Evolutionary conservation across 176 grass and related monocot species (phyloP).

Genomic region (Pontederia paniculata): DNA sequence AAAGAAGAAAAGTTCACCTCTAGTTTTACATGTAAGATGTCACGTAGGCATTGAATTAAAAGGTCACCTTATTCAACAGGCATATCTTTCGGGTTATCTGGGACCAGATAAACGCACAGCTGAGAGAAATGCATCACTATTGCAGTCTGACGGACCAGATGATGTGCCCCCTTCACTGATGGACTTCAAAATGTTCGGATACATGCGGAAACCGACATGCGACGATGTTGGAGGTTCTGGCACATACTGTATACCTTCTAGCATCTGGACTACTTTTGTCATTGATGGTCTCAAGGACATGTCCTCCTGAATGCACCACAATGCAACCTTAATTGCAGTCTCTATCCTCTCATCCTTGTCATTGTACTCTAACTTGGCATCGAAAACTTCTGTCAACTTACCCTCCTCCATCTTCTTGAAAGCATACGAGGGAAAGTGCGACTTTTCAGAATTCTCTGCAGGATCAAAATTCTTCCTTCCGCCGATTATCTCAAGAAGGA

Average conservation of each 20-base stretch:
- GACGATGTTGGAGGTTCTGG: slow-evolving; percentile 47
- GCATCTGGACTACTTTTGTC: slow-evolving; percentile 80
- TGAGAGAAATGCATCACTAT: slow-evolving; percentile 76
- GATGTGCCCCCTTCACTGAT: slow-evolving; percentile 72
- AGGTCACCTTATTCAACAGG: no score
- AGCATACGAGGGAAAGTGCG: slow-evolving; percentile 73
- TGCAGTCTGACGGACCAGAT: slow-evolving; percentile 67
- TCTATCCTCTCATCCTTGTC: slow-evolving; percentile 54
- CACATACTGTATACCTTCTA: slow-evolving; percentile 73
- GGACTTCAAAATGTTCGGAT: slow-evolving; percentile 60
- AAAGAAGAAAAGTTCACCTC: neutral
- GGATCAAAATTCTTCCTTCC: slow-evolving; percentile 87
- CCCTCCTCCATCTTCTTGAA: slow-evolving; percentile 81
- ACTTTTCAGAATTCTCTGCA: slow-evolving; percentile 54
- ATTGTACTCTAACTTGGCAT: slow-evolving; percentile 34
- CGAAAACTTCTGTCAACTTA: slow-evolving; percentile 40
- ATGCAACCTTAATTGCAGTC: slow-evolving; percentile 54
- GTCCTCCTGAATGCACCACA: slow-evolving; percentile 98
- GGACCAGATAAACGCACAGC: slow-evolving; percentile 85
- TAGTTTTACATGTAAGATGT: neutral
- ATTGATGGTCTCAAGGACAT: slow-evolving; percentile 66
- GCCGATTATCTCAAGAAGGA: slow-evolving; percentile 78
- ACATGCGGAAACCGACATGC: slow-evolving; percentile 55
- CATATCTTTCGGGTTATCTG: slow-evolving; percentile 25
- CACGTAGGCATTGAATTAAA: no score